phyloP scores from a whole-genome alignment of 805 yeast species.

The Spathaspora girioi region DNA sequence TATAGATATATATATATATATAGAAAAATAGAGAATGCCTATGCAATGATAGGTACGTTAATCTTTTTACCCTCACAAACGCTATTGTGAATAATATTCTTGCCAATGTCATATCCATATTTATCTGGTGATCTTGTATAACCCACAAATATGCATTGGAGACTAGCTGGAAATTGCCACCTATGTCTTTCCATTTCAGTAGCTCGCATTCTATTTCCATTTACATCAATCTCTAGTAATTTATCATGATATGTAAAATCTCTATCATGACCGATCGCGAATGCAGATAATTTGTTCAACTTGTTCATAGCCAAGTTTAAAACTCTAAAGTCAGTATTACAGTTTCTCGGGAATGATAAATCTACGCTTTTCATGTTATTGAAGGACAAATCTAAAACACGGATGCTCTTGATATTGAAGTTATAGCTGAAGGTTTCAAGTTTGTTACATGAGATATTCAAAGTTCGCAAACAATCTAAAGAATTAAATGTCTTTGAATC shows the following conservation, averaged over 20 bases:
- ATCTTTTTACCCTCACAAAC: conserved; percentile 13
- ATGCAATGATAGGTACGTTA: conserved; percentile 5
- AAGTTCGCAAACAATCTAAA: conserved; percentile 4
- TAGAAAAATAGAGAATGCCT: background rate
- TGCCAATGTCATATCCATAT: conserved; percentile 20
- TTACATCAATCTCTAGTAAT: conserved; percentile 14
- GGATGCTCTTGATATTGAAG: conserved; percentile 5
- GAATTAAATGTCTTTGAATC: conserved; percentile 5
- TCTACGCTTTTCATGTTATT: conserved; percentile 7
- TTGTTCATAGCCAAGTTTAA: conserved; percentile 13
- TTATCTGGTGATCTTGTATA: conserved; percentile 14
- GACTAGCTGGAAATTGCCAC: conserved; percentile 4
- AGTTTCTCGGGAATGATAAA: conserved; percentile 6
- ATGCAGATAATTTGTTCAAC: conserved; percentile 7
- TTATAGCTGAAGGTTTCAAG: conserved; percentile 6
- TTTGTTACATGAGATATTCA: conserved; percentile 13
- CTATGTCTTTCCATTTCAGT: background rate
- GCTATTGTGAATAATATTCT: conserved; percentile 10
- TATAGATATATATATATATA: too few relatives aligned
- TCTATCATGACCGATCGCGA: conserved; percentile 10
- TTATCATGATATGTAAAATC: conserved; percentile 6
- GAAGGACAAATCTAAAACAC: conserved; percentile 12
- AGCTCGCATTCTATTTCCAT: conserved; percentile 10
- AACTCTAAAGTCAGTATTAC: conserved; percentile 7
- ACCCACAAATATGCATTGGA: conserved; percentile 12